Conservation (phyloP, 139 green algal species). For the Pseudopediastrum boryanum region DNA sequence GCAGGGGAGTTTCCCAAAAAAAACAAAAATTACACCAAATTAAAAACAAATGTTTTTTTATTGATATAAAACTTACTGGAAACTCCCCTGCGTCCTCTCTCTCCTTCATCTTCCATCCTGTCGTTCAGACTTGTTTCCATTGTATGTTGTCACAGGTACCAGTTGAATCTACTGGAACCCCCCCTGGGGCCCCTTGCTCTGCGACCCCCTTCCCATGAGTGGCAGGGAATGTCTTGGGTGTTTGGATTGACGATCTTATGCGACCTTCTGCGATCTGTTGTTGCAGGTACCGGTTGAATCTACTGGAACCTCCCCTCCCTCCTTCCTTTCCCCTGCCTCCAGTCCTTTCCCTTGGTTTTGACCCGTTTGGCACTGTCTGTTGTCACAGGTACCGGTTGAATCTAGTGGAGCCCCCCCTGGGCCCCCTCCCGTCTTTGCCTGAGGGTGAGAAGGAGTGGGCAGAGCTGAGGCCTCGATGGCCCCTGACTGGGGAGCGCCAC, state of each 20-base stretch:
- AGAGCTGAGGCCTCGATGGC: constrained; percentile 89
- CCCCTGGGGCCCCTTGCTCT: neutral
- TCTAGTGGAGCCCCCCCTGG: neutral
- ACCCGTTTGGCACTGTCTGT: no score
- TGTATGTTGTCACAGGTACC: neutral
- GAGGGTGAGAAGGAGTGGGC: constrained; percentile 61
- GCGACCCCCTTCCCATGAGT: no score
- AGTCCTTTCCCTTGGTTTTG: no score
- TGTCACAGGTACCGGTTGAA: neutral
- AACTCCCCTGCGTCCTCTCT: no score
- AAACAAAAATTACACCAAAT: no score
- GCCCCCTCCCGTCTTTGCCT: neutral
- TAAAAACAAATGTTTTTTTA: no score
- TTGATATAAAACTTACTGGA: no score
- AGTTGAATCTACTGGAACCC: neutral
- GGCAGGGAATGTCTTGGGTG: neutral
- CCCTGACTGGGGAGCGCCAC: constrained; percentile 72
- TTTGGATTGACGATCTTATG: neutral
- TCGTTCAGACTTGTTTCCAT: neutral
- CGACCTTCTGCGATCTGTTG: neutral
- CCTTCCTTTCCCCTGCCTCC: neutral
- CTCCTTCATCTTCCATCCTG: no score
- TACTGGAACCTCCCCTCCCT: neutral
- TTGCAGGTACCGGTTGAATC: constrained; percentile 21
- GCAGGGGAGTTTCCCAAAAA: no score